A percentile compares a stretch with the other conserved stretches of the same genome.
These are phyloP conservation scores for Calonectria multiphialidica DNA, from an alignment of 2,329 filamentous ascomycete genomes.

Conservation along the genomic window DNA sequence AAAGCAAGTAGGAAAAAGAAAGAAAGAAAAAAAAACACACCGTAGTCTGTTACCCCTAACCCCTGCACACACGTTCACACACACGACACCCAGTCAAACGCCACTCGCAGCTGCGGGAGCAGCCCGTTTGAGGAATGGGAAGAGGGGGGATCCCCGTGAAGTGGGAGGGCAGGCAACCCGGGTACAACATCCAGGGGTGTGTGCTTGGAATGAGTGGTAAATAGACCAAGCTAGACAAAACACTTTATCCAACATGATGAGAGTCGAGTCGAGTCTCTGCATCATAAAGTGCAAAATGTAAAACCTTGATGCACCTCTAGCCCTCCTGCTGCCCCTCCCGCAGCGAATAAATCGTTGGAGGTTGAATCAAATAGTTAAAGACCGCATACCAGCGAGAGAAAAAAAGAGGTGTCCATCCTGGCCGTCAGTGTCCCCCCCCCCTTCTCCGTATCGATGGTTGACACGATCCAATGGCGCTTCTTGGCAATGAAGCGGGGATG, in stretches of 20 bases:
- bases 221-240: neutral
- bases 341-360: neutral
- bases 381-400: conserved; percentile 5
- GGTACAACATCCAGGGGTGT: neutral
- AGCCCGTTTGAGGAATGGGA: conserved; percentile 42
- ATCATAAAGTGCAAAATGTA: neutral
- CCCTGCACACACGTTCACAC: conserved; percentile 30
- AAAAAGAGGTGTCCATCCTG: neutral
- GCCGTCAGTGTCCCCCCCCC: neutral
- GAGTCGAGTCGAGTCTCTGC: conserved; percentile 2
- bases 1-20: neutral
- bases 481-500: conserved; percentile 6
- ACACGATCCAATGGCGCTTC: conserved; percentile 6
- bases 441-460: neutral
- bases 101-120: conserved; percentile 40
- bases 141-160: conserved; percentile 11
- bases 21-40: neutral
- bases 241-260: neutral
- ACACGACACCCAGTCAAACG: conserved; percentile 23
- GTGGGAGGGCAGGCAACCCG: conserved; percentile 21
- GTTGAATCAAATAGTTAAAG: neutral
- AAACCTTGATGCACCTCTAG: neutral
- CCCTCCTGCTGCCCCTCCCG: neutral
- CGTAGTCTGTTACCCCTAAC: conserved; percentile 5
- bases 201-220: neutral